phyloP scores from a whole-genome alignment of 495 filamentous ascomycete species.

The Aspergillus nidulans region DNA sequence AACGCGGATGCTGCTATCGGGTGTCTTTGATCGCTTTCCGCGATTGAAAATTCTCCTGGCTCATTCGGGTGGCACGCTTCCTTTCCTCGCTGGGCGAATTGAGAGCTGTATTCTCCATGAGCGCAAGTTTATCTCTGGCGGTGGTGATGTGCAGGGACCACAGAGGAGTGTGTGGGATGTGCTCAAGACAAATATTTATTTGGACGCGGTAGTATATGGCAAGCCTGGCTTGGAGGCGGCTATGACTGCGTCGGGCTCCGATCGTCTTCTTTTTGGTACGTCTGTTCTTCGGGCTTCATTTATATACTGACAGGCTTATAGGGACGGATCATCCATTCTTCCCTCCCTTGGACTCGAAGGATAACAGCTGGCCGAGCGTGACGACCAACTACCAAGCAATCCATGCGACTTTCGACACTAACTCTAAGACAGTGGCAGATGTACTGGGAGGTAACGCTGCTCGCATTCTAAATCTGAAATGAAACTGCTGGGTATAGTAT shows the following conservation, averaged over 20 bases:
- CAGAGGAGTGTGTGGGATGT: constrained; percentile 67
- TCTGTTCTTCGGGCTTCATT: constrained; percentile 1
- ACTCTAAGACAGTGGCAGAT: constrained; percentile 41
- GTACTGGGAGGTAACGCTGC: constrained; percentile 71
- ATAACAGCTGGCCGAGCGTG: constrained; percentile 78
- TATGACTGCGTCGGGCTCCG: constrained; percentile 45
- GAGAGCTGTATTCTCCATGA: constrained; percentile 88
- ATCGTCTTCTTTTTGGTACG: constrained; percentile 72
- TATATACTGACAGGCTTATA: constrained; percentile 23
- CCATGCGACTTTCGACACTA: constrained; percentile 49
- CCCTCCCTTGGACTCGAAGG: constrained; percentile 62
- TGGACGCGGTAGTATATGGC: constrained; percentile 85
- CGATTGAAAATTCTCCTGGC: constrained; percentile 73
- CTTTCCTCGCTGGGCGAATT: constrained; percentile 83
- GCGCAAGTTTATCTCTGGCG: constrained; percentile 56
- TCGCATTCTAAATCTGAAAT: constrained; percentile 54
- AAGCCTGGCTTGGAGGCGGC: constrained; percentile 72
- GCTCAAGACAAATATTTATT: constrained; percentile 76
- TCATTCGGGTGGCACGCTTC: constrained; percentile 84
- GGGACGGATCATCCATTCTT: constrained; percentile 95
- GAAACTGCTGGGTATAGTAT: constrained; percentile 7
- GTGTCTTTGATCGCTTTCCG: constrained; percentile 77
- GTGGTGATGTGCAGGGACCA: constrained; percentile 46
- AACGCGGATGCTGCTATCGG: constrained; percentile 76
- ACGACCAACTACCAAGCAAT: constrained; percentile 72